A percentile compares a stretch with the other conserved stretches of the same genome.
phyloP scores from a whole-genome alignment of 257 asterid species.

The Apocynum venetum region DNA sequence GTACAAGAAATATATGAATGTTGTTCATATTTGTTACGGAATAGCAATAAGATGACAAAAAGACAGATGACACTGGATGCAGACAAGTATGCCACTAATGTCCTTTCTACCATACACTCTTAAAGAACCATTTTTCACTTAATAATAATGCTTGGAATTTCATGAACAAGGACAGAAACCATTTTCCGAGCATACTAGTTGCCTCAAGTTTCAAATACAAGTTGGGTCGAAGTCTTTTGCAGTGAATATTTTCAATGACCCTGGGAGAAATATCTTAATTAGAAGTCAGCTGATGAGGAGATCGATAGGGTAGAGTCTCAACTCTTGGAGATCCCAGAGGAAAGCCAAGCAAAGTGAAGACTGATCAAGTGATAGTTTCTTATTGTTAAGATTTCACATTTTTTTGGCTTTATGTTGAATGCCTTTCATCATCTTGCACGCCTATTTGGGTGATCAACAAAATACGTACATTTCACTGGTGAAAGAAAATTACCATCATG shows the following conservation, averaged over 20 bases:
- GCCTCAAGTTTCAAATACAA: not conserved
- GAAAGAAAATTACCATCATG: not conserved
- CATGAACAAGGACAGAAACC: not conserved
- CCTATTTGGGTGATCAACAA: not conserved
- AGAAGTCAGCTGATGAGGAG: not conserved
- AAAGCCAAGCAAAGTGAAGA: not conserved
- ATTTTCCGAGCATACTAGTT: not conserved
- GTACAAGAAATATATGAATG: not conserved
- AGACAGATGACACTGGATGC: not conserved
- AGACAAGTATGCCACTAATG: not conserved
- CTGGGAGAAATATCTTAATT: not conserved
- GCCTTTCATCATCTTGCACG: not conserved
- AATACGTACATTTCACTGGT: too few species aligned
- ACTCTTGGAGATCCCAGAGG: not conserved
- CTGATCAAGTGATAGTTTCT: not conserved
- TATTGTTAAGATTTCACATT: not conserved
- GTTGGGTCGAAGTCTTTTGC: not conserved
- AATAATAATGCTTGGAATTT: not conserved
- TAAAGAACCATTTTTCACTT: not conserved
- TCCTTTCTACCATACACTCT: not conserved
- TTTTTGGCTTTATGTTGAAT: not conserved
- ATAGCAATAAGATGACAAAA: not conserved
- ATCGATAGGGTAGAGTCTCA: not conserved
- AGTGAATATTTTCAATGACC: not conserved
- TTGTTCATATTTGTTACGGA: not conserved